Evolutionary conservation across 495 filamentous ascomycete species (phyloP).

Genomic region (Penicillium bovifimosum): DNA sequence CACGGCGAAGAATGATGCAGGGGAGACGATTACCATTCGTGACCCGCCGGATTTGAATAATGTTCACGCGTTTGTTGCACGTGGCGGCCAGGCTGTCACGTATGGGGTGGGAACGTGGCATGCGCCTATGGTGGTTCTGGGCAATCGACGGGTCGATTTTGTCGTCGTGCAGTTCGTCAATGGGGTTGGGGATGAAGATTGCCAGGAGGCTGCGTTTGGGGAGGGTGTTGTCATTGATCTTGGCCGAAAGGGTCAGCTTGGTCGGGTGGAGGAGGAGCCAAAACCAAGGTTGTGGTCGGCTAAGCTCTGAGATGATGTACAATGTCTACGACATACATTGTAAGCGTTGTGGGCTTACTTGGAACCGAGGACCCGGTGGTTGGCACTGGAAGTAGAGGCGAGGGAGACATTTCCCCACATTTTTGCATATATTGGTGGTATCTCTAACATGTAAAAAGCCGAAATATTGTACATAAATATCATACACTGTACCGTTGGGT

Average conservation of each 20-base stretch:
- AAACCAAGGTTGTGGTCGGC: slow-evolving; percentile 25
- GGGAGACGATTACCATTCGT: slow-evolving; percentile 29
- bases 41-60: slow-evolving; percentile 71
- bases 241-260: slow-evolving; percentile 21
- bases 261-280: slow-evolving; percentile 30
- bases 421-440: not conserved
- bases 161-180: slow-evolving; percentile 86
- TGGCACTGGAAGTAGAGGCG: not conserved
- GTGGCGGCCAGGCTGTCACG: slow-evolving; percentile 78
- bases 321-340: not conserved
- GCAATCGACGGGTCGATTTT: slow-evolving; percentile 64
- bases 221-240: slow-evolving; percentile 36
- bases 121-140: slow-evolving; percentile 91
- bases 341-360: not conserved
- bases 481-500: not conserved
- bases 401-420: not conserved
- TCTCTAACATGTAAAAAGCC: not conserved
- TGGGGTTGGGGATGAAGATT: slow-evolving; percentile 79
- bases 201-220: slow-evolving; percentile 68
- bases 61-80: slow-evolving; percentile 72
- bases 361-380: not conserved
- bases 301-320: slow-evolving; percentile 12
- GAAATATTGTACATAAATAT: slow-evolving; percentile 4
- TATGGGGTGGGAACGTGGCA: slow-evolving; percentile 95
- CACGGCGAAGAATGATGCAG: slow-evolving; percentile 29